A percentile compares a stretch with the other conserved stretches of the same genome.
These are phyloP conservation scores for Carex arenaria DNA, from an alignment of 202 grass and related monocot genomes.

Conservation along the genomic window DNA sequence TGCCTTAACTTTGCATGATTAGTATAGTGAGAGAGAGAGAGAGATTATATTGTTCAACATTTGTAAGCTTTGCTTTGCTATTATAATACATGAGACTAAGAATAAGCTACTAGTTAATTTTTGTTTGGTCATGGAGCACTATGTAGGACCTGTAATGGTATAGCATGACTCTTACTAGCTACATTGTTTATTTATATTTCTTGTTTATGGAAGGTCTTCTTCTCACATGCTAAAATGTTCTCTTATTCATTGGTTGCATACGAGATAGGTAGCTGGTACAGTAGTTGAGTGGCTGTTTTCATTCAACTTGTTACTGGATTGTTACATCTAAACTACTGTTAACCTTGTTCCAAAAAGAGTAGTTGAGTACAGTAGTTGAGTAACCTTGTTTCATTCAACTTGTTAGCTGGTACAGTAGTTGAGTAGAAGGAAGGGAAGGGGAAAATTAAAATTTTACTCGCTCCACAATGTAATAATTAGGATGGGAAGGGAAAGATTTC, in stretches of 20 bases:
- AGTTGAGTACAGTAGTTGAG: too few relatives aligned
- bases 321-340: neutral
- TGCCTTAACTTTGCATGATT: neutral
- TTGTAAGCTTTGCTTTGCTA: neutral
- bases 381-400: too few relatives aligned
- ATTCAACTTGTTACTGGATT: neutral
- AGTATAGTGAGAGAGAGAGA: neutral
- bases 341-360: neutral
- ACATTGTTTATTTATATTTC: neutral
- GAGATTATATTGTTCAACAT: neutral
- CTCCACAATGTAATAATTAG: too few relatives aligned
- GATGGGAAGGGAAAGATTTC: too few relatives aligned
- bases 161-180: neutral
- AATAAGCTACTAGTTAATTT: neutral
- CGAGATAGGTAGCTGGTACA: neutral
- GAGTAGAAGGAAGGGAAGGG: too few relatives aligned
- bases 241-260: neutral
- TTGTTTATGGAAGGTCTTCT: neutral
- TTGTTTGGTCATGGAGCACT: neutral
- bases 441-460: too few relatives aligned
- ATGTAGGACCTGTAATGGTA: neutral
- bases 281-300: neutral
- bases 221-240: neutral
- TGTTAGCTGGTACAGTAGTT: too few relatives aligned
- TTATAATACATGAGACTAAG: neutral